Base-by-base conservation (phyloP, 306 rosid genomes). In the Vigna hirtella region DNA sequence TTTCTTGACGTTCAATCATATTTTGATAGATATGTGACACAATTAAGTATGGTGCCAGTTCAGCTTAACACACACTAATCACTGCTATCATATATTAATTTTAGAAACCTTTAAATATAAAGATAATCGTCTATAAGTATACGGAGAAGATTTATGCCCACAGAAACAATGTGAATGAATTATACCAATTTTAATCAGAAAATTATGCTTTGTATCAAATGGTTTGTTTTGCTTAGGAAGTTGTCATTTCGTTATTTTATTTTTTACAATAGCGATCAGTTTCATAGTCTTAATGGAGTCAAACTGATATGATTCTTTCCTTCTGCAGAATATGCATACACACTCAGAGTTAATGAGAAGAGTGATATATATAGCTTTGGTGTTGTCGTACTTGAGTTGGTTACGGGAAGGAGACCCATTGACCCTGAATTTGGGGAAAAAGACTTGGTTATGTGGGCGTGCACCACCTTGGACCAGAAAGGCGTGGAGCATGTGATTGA, bases 331-430 rank as follows among this genome's bases (percentile, higher is more conserved):
- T 92, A 94, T 80, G 98, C 97, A 12, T 94, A 94, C 82, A 92
- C 97, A 0, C 93, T 94, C 4, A 83, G 97, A 72, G 97, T 94
- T 79, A 94, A 94, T 32, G 98, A 94, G 87, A 94, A 94, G 89
- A 94, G 98, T 9, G 98, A 94, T 83, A 92, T 82, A 64, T 94
- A 94, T 86, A 94, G 98, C 70, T 94, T 92, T 26, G 98, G 98
- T 2, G 96, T 94, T 65, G 98, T 94, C 10, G 79, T 94, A 49
- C 96, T 94, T 7, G 98, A 94, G 79, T 71, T 92, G 83, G 91
- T 94, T 14, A 89, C 94, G 0, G 94, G 98, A 76, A 90, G 81
- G 57, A 88, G 74, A 50, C 97, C 98, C 0, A 53, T 90, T 32
- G 98, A 92, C 68, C 96, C 93, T 0, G 97, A 92, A 73, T 92